phyloP scores from a whole-genome alignment of 345 rosid species.

The Salix udensis region DNA sequence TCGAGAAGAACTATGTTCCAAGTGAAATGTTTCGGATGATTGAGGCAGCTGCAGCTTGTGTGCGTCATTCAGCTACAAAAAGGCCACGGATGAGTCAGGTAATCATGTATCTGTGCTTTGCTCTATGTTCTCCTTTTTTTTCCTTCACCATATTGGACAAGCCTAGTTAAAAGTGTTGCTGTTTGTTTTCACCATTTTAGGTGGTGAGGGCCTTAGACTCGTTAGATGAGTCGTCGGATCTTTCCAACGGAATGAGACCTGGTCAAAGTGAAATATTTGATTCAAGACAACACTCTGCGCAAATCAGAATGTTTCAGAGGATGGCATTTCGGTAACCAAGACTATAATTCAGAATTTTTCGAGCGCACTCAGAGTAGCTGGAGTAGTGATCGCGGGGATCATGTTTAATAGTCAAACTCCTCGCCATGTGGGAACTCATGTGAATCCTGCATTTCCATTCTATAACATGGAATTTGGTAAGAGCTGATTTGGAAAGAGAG shows the following conservation, averaged over 20 bases:
- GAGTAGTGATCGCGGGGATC: slow-evolving; percentile 54
- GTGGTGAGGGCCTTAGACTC: slow-evolving; percentile 87
- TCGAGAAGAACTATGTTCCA: slow-evolving; percentile 53
- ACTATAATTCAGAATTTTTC: slow-evolving; percentile 67
- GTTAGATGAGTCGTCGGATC: slow-evolving; percentile 64
- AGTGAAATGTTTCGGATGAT: slow-evolving; percentile 87
- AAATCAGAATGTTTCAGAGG: slow-evolving; percentile 86
- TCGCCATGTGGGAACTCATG: background rate
- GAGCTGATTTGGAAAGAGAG: slow-evolving; percentile 1
- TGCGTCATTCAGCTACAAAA: slow-evolving; percentile 81
- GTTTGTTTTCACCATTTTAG: slow-evolving; percentile 21
- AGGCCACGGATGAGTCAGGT: slow-evolving; percentile 98
- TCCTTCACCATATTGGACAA: background rate
- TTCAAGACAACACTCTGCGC: slow-evolving; percentile 85
- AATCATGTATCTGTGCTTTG: background rate
- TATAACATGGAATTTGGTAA: background rate
- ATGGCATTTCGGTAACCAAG: slow-evolving; percentile 96
- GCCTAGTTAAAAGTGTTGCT: background rate
- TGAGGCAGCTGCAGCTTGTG: slow-evolving; percentile 97
- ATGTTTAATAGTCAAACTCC: slow-evolving; percentile 37
- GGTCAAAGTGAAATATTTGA: slow-evolving; percentile 80
- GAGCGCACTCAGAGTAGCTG: slow-evolving; percentile 70
- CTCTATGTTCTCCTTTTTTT: background rate
- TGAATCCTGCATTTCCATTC: background rate
- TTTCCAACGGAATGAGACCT: slow-evolving; percentile 86